Percentiles rank a stretch among this genome's conserved stretches.
These are phyloP conservation scores for Karstenula rhodostoma DNA, from an alignment of 2,329 filamentous ascomycete genomes.

Conservation along the genomic window DNA sequence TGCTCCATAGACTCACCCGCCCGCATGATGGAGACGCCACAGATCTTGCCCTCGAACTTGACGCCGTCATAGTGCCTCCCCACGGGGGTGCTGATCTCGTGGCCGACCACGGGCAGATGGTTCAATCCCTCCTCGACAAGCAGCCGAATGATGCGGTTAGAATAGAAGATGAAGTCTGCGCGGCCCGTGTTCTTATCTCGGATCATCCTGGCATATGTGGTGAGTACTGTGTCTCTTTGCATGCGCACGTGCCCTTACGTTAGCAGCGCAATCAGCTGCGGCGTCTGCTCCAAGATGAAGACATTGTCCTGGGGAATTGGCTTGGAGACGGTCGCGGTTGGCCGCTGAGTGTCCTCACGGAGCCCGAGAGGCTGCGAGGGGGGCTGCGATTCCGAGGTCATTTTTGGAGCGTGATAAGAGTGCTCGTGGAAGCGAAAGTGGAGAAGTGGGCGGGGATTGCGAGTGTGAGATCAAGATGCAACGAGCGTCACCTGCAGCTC, in stretches of 20 bases:
- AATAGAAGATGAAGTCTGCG: slow-evolving; percentile 99
- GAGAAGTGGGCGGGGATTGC: not conserved
- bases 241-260: slow-evolving; percentile 72
- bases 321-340: slow-evolving; percentile 87
- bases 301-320: slow-evolving; percentile 85
- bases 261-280: slow-evolving; percentile 94
- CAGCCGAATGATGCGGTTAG: slow-evolving; percentile 95
- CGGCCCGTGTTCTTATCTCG: slow-evolving; percentile 88
- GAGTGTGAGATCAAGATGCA: not conserved
- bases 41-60: slow-evolving; percentile 97
- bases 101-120: slow-evolving; percentile 89
- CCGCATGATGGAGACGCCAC: slow-evolving; percentile 97
- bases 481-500: not conserved
- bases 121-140: slow-evolving; percentile 97
- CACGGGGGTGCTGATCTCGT: slow-evolving; percentile 89
- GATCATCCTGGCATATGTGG: slow-evolving; percentile 75
- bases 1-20: slow-evolving; percentile 99
- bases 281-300: slow-evolving; percentile 88
- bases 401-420: slow-evolving; percentile 23
- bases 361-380: slow-evolving; percentile 76
- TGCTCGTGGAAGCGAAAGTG: slow-evolving; percentile 5
- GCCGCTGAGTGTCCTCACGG: slow-evolving; percentile 77
- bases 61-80: slow-evolving; percentile 89
- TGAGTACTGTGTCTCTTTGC: slow-evolving; percentile 16
- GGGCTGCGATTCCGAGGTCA: slow-evolving; percentile 38